Evolutionary conservation across 192 early-diverging fungal genomes (phyloP).

Genomic region (Entomortierella chlamydospora): DNA sequence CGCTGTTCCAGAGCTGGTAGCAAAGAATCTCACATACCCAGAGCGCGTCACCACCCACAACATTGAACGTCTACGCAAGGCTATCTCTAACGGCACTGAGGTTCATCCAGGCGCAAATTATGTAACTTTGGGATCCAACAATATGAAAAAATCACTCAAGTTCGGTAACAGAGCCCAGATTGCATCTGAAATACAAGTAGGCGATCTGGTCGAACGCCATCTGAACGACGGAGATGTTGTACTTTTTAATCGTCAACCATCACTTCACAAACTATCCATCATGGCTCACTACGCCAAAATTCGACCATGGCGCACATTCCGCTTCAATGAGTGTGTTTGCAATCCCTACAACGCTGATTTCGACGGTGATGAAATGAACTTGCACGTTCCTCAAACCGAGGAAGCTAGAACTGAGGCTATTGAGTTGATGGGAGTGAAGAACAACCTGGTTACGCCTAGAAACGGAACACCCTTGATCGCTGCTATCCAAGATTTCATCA

Average conservation of each 20-base stretch:
- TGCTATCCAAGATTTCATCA: constrained; percentile 99
- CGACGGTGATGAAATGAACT: constrained; percentile 99
- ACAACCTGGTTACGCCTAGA: constrained; percentile 97
- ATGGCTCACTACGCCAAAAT: constrained; percentile 92
- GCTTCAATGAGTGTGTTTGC: constrained; percentile 99
- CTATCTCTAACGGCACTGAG: constrained; percentile 88
- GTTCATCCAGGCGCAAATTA: constrained; percentile 94
- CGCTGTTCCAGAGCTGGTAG: constrained; percentile 91
- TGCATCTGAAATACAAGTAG: constrained; percentile 81
- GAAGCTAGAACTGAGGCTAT: constrained; percentile 97
- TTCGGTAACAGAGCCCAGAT: constrained; percentile 75
- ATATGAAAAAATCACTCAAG: constrained; percentile 75
- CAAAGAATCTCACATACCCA: constrained; percentile 94
- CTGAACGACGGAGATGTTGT: constrained; percentile 94
- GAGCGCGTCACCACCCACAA: constrained; percentile 94
- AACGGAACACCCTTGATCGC: constrained; percentile 99
- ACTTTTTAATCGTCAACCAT: constrained; percentile 99
- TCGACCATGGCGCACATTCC: constrained; percentile 95
- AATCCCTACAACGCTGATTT: constrained; percentile 99
- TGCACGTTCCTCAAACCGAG: constrained; percentile 99
- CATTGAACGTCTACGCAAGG: constrained; percentile 78
- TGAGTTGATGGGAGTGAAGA: constrained; percentile 95
- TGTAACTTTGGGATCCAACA: constrained; percentile 67
- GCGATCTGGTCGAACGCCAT: constrained; percentile 97
- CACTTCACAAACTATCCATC: constrained; percentile 95